phyloP scores from a whole-genome alignment of 495 filamentous ascomycete genomes.

The Lichenothelia convexa region DNA sequence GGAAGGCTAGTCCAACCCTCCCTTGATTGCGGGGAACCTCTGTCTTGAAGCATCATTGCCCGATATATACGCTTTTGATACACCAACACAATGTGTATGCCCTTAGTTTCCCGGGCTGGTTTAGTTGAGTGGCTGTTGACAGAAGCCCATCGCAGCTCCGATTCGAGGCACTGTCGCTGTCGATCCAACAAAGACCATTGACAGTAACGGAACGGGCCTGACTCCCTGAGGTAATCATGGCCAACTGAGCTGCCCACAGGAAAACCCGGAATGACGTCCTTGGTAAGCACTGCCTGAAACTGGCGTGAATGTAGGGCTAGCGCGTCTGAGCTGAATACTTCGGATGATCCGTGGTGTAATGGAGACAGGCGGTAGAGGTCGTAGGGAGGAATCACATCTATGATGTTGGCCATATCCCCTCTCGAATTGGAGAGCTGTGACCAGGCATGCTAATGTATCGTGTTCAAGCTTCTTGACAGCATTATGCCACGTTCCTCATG shows the following conservation, averaged over 20 bases:
- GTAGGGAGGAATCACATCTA: neutral
- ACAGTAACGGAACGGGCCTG: constrained; percentile 16
- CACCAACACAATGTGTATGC: constrained; percentile 13
- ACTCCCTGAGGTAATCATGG: constrained; percentile 2
- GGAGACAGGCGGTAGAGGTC: constrained; percentile 16
- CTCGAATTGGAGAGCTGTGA: neutral
- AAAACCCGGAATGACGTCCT: constrained; percentile 18
- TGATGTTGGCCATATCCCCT: neutral
- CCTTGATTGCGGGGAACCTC: neutral
- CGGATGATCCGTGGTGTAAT: constrained; percentile 13
- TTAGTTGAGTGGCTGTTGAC: neutral
- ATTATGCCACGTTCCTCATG: neutral
- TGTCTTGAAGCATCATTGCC: constrained; percentile 14
- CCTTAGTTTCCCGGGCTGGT: constrained; percentile 7
- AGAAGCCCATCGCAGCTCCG: neutral
- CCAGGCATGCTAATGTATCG: neutral
- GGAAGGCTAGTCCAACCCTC: constrained; percentile 16
- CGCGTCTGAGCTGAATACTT: constrained; percentile 8
- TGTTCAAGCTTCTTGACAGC: neutral
- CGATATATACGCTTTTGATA: constrained; percentile 15
- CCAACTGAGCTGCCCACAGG: constrained; percentile 9
- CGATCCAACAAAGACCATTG: constrained; percentile 14
- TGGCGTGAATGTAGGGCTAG: constrained; percentile 15
- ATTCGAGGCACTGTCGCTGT: constrained; percentile 9
- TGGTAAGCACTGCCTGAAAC: constrained; percentile 13